A percentile compares a stretch with the other conserved stretches of the same genome.
These are phyloP conservation scores for Sporothrix pallida DNA, from an alignment of 2,329 filamentous ascomycete genomes.

Conservation along the genomic window DNA sequence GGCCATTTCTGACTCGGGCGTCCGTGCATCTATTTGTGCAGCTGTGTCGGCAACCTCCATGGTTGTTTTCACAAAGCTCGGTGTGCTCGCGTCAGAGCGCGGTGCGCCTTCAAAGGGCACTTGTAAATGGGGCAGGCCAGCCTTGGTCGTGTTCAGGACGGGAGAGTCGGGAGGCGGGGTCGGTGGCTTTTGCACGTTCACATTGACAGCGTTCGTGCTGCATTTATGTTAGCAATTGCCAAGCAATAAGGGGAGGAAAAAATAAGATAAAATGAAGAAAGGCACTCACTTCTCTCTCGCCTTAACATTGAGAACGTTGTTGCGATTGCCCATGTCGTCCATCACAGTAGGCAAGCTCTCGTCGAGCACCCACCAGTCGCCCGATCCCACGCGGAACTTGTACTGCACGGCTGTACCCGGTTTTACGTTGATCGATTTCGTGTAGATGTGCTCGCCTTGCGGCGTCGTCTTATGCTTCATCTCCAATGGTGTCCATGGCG, in stretches of 20 bases:
- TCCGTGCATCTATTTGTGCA: constrained; percentile 43
- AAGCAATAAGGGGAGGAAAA: too few relatives aligned
- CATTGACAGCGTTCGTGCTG: not conserved
- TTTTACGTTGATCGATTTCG: constrained; percentile 59
- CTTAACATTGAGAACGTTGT: constrained; percentile 53
- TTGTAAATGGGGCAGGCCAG: not conserved
- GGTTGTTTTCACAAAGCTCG: constrained; percentile 42
- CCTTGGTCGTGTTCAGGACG: not conserved
- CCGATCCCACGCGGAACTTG: constrained; percentile 72
- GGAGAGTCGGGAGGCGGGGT: constrained; percentile 38
- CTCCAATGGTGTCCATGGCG: constrained; percentile 70
- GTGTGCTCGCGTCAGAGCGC: constrained; percentile 41
- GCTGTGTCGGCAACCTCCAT: constrained; percentile 48
- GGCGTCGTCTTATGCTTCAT: constrained; percentile 62
- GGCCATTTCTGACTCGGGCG: constrained; percentile 44
- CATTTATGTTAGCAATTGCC: constrained; percentile 1
- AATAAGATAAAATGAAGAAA: too few relatives aligned
- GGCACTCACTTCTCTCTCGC: constrained; percentile 33
- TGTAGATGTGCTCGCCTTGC: constrained; percentile 64
- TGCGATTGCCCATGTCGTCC: constrained; percentile 55
- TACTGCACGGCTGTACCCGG: constrained; percentile 70
- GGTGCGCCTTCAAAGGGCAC: constrained; percentile 6
- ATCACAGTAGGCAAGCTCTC: constrained; percentile 61
- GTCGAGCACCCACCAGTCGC: constrained; percentile 74
- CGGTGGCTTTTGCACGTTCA: constrained; percentile 30